phyloP scores from a whole-genome alignment of 108 stramenopile genomes.

The Cyclotella distinguenda region DNA sequence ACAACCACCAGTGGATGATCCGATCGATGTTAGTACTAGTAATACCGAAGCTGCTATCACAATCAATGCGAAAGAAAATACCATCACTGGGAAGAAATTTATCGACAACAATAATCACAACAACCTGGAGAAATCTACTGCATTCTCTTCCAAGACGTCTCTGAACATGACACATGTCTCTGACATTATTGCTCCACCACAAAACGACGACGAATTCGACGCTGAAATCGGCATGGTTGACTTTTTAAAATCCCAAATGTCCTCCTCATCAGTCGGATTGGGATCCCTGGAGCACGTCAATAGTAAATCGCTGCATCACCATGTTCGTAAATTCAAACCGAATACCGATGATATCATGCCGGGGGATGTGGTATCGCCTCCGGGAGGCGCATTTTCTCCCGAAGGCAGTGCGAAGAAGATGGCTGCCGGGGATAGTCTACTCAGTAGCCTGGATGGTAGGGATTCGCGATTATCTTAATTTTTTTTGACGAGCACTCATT shows the following conservation, averaged over 20 bases:
- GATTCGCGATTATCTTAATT: neutral
- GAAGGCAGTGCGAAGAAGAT: neutral
- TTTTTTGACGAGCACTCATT: neutral
- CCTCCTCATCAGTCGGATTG: neutral
- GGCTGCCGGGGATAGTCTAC: conserved; percentile 24
- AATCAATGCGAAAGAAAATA: neutral
- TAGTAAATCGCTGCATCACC: conserved; percentile 6
- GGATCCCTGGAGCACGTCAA: neutral
- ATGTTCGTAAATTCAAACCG: conserved; percentile 10
- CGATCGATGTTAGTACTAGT: neutral
- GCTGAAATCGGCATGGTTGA: conserved; percentile 49
- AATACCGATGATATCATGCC: conserved; percentile 41
- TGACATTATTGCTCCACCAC: conserved; percentile 2
- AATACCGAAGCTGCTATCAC: neutral
- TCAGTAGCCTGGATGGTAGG: conserved; percentile 63
- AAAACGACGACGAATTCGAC: conserved; percentile 44
- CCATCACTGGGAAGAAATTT: neutral
- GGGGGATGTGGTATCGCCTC: conserved; percentile 16
- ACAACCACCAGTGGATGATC: neutral
- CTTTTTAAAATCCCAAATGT: conserved; percentile 33
- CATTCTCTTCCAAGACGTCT: conserved; percentile 19
- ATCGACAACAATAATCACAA: no score
- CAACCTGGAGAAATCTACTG: neutral
- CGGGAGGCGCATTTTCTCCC: conserved; percentile 5
- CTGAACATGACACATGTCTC: conserved; percentile 23